These are phyloP conservation scores for Spirogloea muscicola DNA, from an alignment of 139 green algal species.

Conservation along the genomic window DNA sequence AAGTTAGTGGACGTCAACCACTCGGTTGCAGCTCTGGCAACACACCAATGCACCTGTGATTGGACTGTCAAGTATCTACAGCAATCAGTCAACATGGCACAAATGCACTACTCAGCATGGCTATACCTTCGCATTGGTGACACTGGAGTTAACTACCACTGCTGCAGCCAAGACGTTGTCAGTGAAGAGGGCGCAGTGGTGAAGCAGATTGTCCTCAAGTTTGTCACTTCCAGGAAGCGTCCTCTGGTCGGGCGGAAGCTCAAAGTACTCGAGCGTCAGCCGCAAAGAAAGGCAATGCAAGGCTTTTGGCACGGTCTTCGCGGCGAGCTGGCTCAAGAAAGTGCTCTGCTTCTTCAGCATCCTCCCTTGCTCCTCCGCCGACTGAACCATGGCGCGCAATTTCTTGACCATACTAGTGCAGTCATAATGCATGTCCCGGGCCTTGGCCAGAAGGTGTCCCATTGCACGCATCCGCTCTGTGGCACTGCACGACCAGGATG, in stretches of 20 bases:
- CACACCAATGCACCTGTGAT: too few species aligned
- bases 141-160: slow-evolving; percentile 38
- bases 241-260: slow-evolving; percentile 7
- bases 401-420: slow-evolving; percentile 45
- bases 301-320: slow-evolving; percentile 38
- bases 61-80: too few species aligned
- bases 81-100: too few species aligned
- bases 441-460: slow-evolving; percentile 29
- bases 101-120: too few species aligned
- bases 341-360: slow-evolving; percentile 36
- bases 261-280: slow-evolving; percentile 25
- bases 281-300: slow-evolving; percentile 36
- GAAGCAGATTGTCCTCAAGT: slow-evolving; percentile 13
- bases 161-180: slow-evolving; percentile 38
- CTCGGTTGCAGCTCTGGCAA: too few species aligned
- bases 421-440: slow-evolving; percentile 39
- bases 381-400: slow-evolving; percentile 28
- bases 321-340: slow-evolving; percentile 41
- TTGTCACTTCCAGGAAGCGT: slow-evolving; percentile 4
- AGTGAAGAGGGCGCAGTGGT: slow-evolving; percentile 39
- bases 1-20: too few species aligned
- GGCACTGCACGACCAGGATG: slow-evolving; percentile 9
- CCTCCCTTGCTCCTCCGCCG: slow-evolving; percentile 31
- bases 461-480: slow-evolving; percentile 41
- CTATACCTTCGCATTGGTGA: slow-evolving; percentile 28